These are phyloP conservation scores for Solanum lycopersicoides DNA, from an alignment of 257 asterid species.

Conservation along the genomic window DNA sequence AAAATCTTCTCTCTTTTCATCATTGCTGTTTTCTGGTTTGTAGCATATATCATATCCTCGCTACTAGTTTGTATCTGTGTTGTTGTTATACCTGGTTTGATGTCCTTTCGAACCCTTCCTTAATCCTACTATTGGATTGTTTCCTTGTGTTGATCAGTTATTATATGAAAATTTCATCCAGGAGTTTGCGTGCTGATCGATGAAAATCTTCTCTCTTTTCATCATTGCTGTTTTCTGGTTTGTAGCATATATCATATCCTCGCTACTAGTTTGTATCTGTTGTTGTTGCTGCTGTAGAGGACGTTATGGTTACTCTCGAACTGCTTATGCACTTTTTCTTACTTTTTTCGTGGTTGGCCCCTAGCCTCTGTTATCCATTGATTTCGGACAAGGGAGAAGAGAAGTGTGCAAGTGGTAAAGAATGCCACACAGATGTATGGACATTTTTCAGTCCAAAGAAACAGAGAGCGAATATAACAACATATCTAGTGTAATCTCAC, in stretches of 20 bases:
- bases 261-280: slow-evolving; percentile 45
- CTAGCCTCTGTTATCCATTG: slow-evolving; percentile 83
- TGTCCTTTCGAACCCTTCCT: neutral
- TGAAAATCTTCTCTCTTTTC: slow-evolving; percentile 9
- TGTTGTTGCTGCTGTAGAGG: slow-evolving; percentile 28
- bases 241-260: slow-evolving; percentile 36
- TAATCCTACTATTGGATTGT: neutral
- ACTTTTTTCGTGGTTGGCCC: slow-evolving; percentile 23
- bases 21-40: slow-evolving; percentile 50
- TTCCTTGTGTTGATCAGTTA: neutral
- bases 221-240: slow-evolving; percentile 52
- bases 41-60: slow-evolving; percentile 43
- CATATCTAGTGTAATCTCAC: neutral
- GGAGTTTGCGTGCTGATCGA: neutral
- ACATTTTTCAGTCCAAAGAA: neutral
- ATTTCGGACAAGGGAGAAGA: slow-evolving; percentile 45
- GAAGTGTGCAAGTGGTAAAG: slow-evolving; percentile 57
- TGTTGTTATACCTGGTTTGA: slow-evolving; percentile 24
- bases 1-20: slow-evolving; percentile 15
- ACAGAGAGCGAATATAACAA: neutral
- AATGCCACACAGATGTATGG: slow-evolving; percentile 53
- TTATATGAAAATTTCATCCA: neutral
- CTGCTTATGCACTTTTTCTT: slow-evolving; percentile 57
- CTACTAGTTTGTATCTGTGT: slow-evolving; percentile 39
- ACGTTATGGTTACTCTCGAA: slow-evolving; percentile 54